These are phyloP conservation scores for Dentipellis sp. DNA, from an alignment of 768 basidiomycete species.

Conservation along the genomic window DNA sequence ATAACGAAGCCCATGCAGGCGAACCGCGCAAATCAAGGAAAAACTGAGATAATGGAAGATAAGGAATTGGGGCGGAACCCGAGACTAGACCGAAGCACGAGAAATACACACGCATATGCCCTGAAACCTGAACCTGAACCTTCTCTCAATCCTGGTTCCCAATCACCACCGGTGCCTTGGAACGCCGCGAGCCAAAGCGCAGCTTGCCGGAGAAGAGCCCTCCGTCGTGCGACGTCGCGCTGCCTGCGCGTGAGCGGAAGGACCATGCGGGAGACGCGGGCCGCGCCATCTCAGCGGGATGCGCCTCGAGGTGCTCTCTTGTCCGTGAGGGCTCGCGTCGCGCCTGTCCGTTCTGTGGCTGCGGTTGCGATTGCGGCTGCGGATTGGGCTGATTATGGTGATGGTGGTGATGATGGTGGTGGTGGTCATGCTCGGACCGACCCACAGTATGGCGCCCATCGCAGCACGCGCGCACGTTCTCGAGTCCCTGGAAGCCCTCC, in stretches of 20 bases:
- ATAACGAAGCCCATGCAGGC: neutral
- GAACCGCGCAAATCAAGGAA: neutral
- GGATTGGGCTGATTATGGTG: conserved; percentile 38
- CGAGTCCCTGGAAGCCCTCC: conserved; percentile 82
- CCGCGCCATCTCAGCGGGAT: conserved; percentile 36
- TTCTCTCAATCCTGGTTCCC: neutral
- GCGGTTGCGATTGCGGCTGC: conserved; percentile 14
- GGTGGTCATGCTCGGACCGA: conserved; percentile 24
- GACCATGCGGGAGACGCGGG: conserved; percentile 82
- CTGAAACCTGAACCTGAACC: neutral
- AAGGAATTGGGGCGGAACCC: neutral
- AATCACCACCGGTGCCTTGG: conserved; percentile 25
- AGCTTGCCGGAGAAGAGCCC: conserved; percentile 63
- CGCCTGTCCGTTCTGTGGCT: neutral
- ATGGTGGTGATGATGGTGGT: conserved; percentile 51
- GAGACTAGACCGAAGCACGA: neutral
- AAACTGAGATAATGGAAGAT: neutral
- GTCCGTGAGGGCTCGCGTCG: conserved; percentile 25
- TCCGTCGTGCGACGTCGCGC: conserved; percentile 59
- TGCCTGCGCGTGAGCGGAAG: conserved; percentile 74
- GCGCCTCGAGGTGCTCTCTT: conserved; percentile 40
- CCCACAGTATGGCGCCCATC: conserved; percentile 85
- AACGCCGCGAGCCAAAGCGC: conserved; percentile 67
- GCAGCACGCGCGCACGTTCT: conserved; percentile 91
- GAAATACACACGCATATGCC: neutral